Conservation (phyloP, 2,329 filamentous ascomycete species). For the Aspergillus unguis region DNA sequence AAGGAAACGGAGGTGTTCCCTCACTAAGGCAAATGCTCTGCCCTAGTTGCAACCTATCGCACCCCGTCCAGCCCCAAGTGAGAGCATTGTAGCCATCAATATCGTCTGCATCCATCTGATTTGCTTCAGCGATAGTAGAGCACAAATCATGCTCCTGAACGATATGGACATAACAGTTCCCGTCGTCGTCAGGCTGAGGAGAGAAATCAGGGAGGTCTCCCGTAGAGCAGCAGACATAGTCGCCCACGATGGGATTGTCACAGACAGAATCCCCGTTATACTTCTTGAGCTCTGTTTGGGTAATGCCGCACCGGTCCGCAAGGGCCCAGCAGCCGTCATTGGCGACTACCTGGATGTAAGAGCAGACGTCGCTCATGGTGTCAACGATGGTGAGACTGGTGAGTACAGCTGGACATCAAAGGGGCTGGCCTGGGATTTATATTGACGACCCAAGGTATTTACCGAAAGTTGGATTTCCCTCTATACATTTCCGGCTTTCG, state of each 20-base stretch:
- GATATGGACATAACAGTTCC: conserved; percentile 37
- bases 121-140: conserved; percentile 23
- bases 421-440: no score
- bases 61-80: conserved; percentile 48
- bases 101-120: conserved; percentile 35
- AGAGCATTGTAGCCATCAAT: conserved; percentile 41
- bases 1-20: conserved; percentile 42
- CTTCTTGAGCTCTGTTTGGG: not conserved
- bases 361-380: not conserved
- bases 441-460: no score
- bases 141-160: conserved; percentile 33
- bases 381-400: not conserved
- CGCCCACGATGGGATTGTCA: conserved; percentile 14
- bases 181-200: conserved; percentile 37
- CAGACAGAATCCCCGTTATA: conserved; percentile 16
- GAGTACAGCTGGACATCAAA: not conserved
- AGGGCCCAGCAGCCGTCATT: conserved; percentile 13
- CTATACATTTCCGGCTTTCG: no score
- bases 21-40: conserved; percentile 41
- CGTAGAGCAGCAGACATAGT: conserved; percentile 25
- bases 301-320: conserved; percentile 14
- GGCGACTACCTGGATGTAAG: not conserved
- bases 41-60: conserved; percentile 29
- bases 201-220: conserved; percentile 20
- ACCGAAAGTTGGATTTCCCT: no score